Conservation (phyloP, 768 basidiomycete species). For the Collybia mongolica region DNA sequence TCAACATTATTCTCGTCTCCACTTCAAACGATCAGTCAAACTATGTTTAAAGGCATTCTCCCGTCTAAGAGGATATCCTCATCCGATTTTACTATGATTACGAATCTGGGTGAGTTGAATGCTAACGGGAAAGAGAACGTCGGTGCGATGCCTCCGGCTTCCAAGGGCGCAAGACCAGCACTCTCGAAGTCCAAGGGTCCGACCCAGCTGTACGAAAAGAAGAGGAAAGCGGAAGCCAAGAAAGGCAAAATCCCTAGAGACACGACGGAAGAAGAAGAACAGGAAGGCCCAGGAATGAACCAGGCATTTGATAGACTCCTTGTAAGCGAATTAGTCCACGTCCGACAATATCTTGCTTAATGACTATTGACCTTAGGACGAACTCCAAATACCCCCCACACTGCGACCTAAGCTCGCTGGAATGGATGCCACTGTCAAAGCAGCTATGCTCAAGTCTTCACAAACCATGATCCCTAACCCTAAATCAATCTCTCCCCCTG, state of each 20-base stretch:
- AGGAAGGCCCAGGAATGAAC: slow-evolving; percentile 43
- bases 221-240: slow-evolving; percentile 30
- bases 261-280: background rate
- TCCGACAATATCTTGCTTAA: slow-evolving; percentile 2
- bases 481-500: slow-evolving; percentile 31
- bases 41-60: slow-evolving; percentile 83
- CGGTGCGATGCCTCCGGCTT: slow-evolving; percentile 4
- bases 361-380: slow-evolving; percentile 53
- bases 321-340: slow-evolving; percentile 39
- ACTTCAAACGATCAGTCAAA: slow-evolving; percentile 14
- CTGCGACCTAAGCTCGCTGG: slow-evolving; percentile 75
- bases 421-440: slow-evolving; percentile 86
- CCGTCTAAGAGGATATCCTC: slow-evolving; percentile 66
- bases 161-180: slow-evolving; percentile 14
- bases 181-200: slow-evolving; percentile 27
- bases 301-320: slow-evolving; percentile 81
- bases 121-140: slow-evolving; percentile 66
- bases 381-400: slow-evolving; percentile 81
- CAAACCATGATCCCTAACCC: slow-evolving; percentile 52
- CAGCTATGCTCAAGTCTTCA: slow-evolving; percentile 88
- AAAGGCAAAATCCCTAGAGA: slow-evolving; percentile 10
- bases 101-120: slow-evolving; percentile 40
- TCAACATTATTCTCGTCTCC: slow-evolving; percentile 9
- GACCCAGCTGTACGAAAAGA: slow-evolving; percentile 35
- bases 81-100: slow-evolving; percentile 74